A percentile compares a stretch with the other conserved stretches of the same genome.
Evolutionary conservation across 1,139 yeast species (phyloP).

Genomic region (Tardiomyces digboiensis): DNA sequence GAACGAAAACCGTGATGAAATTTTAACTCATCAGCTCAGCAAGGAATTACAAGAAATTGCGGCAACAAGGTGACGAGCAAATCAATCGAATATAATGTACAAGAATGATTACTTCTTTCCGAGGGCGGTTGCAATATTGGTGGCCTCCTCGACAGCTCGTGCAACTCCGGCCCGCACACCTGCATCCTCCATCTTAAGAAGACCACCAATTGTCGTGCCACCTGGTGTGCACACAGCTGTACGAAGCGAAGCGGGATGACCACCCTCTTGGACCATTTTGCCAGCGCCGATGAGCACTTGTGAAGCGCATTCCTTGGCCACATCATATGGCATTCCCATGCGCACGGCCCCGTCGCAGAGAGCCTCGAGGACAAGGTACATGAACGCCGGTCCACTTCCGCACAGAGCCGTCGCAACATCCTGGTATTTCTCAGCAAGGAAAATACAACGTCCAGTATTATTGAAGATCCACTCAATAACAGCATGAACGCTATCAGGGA

Average conservation of each 20-base stretch:
- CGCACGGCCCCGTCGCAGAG: slow-evolving; percentile 91
- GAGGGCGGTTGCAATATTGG: slow-evolving; percentile 69
- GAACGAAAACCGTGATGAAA: not conserved
- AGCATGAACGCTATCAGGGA: slow-evolving; percentile 34
- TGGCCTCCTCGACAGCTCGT: slow-evolving; percentile 85
- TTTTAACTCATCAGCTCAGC: not conserved
- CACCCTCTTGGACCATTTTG: slow-evolving; percentile 63
- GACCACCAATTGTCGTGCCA: slow-evolving; percentile 96
- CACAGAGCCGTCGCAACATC: slow-evolving; percentile 94
- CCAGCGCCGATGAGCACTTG: slow-evolving; percentile 97
- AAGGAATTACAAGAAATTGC: not conserved
- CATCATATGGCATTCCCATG: slow-evolving; percentile 86
- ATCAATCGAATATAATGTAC: not conserved
- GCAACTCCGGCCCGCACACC: slow-evolving; percentile 85
- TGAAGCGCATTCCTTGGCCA: slow-evolving; percentile 85
- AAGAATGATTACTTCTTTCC: slow-evolving; percentile 28
- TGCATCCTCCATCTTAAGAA: slow-evolving; percentile 84
- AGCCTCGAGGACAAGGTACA: slow-evolving; percentile 81
- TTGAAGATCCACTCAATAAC: slow-evolving; percentile 57
- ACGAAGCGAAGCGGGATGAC: slow-evolving; percentile 86
- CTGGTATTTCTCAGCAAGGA: slow-evolving; percentile 65
- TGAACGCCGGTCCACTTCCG: slow-evolving; percentile 97
- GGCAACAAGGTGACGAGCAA: not conserved
- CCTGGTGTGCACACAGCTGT: slow-evolving; percentile 96
- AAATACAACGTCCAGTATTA: slow-evolving; percentile 43